These are phyloP conservation scores for Botrytis elliptica DNA, from an alignment of 2,329 filamentous ascomycete genomes.

Conservation along the genomic window DNA sequence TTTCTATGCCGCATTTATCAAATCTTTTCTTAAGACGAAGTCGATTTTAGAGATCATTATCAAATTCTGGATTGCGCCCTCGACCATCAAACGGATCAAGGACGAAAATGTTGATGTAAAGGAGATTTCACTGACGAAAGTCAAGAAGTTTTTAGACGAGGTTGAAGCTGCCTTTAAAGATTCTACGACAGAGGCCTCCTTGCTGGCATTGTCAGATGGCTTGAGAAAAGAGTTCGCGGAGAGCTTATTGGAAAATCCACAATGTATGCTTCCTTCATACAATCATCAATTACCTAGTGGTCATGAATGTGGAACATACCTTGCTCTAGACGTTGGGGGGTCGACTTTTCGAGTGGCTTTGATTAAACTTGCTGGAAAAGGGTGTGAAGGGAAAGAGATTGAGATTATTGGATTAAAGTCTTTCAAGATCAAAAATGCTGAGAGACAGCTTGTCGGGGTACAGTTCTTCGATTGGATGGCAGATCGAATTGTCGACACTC, in stretches of 20 bases:
- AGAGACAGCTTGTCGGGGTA: constrained; percentile 58
- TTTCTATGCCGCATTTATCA: constrained; percentile 54
- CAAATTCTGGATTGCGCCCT: constrained; percentile 52
- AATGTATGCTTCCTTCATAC: constrained; percentile 66
- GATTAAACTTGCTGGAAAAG: constrained; percentile 56
- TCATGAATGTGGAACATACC: constrained; percentile 56
- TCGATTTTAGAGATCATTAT: constrained; percentile 58
- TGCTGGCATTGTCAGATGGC: constrained; percentile 46
- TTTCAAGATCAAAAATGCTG: constrained; percentile 55
- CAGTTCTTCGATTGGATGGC: constrained; percentile 70
- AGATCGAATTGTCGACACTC: constrained; percentile 55
- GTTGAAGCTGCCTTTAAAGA: constrained; percentile 53
- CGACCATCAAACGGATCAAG: constrained; percentile 29
- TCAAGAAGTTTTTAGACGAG: constrained; percentile 53
- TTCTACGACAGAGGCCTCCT: constrained; percentile 47
- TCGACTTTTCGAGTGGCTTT: constrained; percentile 65
- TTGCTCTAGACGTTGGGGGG: constrained; percentile 67
- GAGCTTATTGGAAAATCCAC: constrained; percentile 50
- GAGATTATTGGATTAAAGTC: constrained; percentile 54
- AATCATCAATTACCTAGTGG: constrained; percentile 63
- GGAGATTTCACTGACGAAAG: constrained; percentile 25
- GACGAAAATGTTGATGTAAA: constrained; percentile 28
- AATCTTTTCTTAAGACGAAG: constrained; percentile 58
- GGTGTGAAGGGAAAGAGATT: constrained; percentile 44
- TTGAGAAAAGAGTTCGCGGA: constrained; percentile 57